Evolutionary conservation across 345 rosid species (phyloP), one percentile per base, ranked within the genome.

Genomic region (Brassica incana): DNA sequence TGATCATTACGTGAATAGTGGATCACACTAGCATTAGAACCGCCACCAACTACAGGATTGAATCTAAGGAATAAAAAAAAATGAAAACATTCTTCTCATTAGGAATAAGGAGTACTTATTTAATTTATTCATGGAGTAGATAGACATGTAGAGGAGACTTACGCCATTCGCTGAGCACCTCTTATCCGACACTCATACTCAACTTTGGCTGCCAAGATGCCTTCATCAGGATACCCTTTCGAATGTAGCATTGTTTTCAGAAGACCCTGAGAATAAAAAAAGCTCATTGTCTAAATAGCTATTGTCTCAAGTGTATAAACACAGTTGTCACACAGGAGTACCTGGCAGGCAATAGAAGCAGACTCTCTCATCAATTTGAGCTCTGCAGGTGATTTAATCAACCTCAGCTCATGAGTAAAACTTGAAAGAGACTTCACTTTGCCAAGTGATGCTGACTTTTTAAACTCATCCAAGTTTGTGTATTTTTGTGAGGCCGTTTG

Each of bases 141-240:
- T 32, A 68, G 33, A 65, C 40, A 36, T 64, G 64, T 75, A 2
- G 38, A 35, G 33, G 33, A 30, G 77, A 80, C 94, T 90, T 89
- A 92, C 97, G 96, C 94, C 98, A 91, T 95, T 85, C 97, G 90
- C 80, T 93, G 97, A 77, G 99, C 96, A 79, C 98, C 99, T 87
- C 94, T 88, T 82, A 85, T 78, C 84, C 88, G 90, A 80, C 99
- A 88, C 85, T 95, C 99, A 80, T 93, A 93, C 85, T 95, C 98
- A 80, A 95, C 73, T 83, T 90, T 88, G 35, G 99, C 94, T 52
- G 96, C 87, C 66, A 95, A 80, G 75, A 90, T 78, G 71, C 89
- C 78, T 83, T 95, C 99, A 63, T 88, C 81, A 67, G 97, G 97
- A 86, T 86, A 87, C 71, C 52, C 25, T 82, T 88, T 95, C 45